Conservation (phyloP, 495 filamentous ascomycete species). For the Penicillium flavigenum region DNA sequence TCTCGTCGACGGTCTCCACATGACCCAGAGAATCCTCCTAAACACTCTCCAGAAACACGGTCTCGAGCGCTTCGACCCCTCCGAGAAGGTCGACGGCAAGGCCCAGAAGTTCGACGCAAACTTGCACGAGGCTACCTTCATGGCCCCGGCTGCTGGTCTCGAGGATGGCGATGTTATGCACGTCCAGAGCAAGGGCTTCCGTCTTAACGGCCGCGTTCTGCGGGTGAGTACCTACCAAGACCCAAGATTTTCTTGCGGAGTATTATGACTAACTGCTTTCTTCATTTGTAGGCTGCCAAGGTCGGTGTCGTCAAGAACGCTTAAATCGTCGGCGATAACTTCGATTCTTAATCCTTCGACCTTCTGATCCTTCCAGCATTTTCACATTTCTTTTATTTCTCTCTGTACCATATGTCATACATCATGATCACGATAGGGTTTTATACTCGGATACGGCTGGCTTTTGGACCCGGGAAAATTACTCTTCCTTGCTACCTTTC, state of each 20-base stretch:
- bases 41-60: slow-evolving; percentile 90
- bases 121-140: slow-evolving; percentile 92
- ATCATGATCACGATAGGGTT: slow-evolving; percentile 35
- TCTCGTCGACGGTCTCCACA: slow-evolving; percentile 84
- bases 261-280: slow-evolving; percentile 18
- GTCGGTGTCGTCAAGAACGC: slow-evolving; percentile 84
- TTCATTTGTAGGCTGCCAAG: slow-evolving; percentile 66
- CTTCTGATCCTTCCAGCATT: not conserved
- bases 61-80: slow-evolving; percentile 81
- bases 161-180: slow-evolving; percentile 89
- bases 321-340: slow-evolving; percentile 34
- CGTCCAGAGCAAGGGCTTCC: slow-evolving; percentile 93
- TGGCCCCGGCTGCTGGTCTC: slow-evolving; percentile 77
- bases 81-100: slow-evolving; percentile 55
- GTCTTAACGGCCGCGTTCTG: slow-evolving; percentile 83
- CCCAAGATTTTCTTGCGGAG: not conserved
- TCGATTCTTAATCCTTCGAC: slow-evolving; percentile 9
- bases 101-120: slow-evolving; percentile 84
- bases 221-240: slow-evolving; percentile 53
- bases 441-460: slow-evolving; percentile 29
- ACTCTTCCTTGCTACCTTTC: slow-evolving; percentile 26
- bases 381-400: slow-evolving; percentile 24
- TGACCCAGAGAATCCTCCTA: slow-evolving; percentile 90
- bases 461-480: slow-evolving; percentile 26
- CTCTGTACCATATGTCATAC: slow-evolving; percentile 49